These are phyloP conservation scores for Erythrobasidium hasegawianum DNA, from an alignment of 1,284 basidiomycete species.

Conservation along the genomic window DNA sequence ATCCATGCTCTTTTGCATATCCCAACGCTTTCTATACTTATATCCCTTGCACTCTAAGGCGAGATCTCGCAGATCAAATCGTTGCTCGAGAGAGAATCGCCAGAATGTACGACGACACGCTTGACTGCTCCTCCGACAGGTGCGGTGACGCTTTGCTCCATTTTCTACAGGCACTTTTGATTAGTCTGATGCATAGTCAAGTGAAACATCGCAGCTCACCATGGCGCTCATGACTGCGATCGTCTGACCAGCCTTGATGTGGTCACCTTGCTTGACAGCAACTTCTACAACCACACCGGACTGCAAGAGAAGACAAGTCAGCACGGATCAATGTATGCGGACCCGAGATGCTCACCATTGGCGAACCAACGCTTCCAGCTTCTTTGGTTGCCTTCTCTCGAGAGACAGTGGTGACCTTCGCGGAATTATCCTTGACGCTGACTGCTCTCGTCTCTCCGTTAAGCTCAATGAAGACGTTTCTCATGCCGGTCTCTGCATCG, in stretches of 20 bases:
- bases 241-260: constrained; percentile 96
- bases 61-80: constrained; percentile 45
- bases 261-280: constrained; percentile 90
- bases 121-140: constrained; percentile 25
- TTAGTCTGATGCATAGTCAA: too few relatives aligned
- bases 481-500: constrained; percentile 80
- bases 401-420: constrained; percentile 87
- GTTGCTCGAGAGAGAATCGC: constrained; percentile 2
- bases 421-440: constrained; percentile 89
- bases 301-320: constrained; percentile 42
- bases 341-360: constrained; percentile 68
- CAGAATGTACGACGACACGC: constrained; percentile 18
- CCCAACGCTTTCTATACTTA: not conserved
- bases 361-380: constrained; percentile 91
- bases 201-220: constrained; percentile 44
- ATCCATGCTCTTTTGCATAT: too few relatives aligned
- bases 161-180: constrained; percentile 68
- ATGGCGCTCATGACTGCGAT: constrained; percentile 79
- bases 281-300: constrained; percentile 98
- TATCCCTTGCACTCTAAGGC: not conserved
- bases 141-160: constrained; percentile 46
- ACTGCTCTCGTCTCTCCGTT: constrained; percentile 94
- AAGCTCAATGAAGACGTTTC: constrained; percentile 97
- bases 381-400: constrained; percentile 90
- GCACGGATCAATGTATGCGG: too few relatives aligned